Evolutionary conservation across 1,139 yeast species (phyloP), one percentile per base, ranked within the genome.

Genomic region (Ogataea hybrid): DNA sequence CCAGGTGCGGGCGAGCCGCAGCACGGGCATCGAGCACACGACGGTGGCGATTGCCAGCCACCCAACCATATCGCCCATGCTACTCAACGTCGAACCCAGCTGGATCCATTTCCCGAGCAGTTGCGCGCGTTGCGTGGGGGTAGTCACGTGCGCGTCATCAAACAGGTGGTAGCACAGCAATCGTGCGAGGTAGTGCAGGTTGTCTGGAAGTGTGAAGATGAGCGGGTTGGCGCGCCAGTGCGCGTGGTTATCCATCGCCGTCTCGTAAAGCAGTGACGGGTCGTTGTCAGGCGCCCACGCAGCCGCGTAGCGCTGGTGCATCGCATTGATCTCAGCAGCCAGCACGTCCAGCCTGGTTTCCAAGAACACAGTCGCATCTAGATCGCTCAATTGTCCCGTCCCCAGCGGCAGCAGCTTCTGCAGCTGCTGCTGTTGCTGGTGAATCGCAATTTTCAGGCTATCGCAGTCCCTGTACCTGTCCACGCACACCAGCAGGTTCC

Each of bases 31-130:
- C 0, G 96, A 86, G 55, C 96, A 82, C 3, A 90, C 73, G 2
- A 85, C 75, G 1, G 94, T 81, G 1, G 96, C 89, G 52, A 90
- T 82, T 1, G 96, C 96, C 28, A 88, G 67, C 97, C 97, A 92
- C 23, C 95, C 84, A 0, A 90, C 90, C 92, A 89, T 87, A 59
- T 92, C 95, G 38, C 98, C 98, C 21, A 78, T 69, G 49, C 78
- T 79, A 57, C 88, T 95, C 48, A 90, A 75, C 27, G 73, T 67
- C 50, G 86, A 79, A 5, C 97, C 97, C 36, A 90, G 69, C 49
- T 82, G 81, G 39, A 90, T 85, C 98, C 97, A 92, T 60, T 81
- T 84, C 42, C 81, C 80, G 34, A 90, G 63, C 10, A 89, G 59
- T 34, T 76, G 66, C 0, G 96, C 95, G 46, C 92, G 76, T 37